Conservation (phyloP, 1,284 basidiomycete species). For the Lentinus polychrous region DNA sequence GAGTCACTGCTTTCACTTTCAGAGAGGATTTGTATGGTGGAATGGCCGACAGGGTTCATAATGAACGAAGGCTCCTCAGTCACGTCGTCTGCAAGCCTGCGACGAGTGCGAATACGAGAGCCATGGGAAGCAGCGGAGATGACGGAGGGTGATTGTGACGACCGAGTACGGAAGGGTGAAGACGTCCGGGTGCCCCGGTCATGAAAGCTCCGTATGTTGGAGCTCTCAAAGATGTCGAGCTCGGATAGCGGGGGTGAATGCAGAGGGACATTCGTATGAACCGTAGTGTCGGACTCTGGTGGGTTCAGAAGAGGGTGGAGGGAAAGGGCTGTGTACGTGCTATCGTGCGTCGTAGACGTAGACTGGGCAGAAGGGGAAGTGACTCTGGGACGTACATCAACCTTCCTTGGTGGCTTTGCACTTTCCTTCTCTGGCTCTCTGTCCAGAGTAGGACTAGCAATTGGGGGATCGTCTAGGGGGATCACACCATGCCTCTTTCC, state of each 20-base stretch:
- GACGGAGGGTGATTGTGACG: background rate
- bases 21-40: background rate
- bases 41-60: constrained; percentile 3
- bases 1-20: background rate
- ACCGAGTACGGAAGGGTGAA: background rate
- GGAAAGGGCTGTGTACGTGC: constrained; percentile 27
- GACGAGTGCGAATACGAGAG: too few species aligned
- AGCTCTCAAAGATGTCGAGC: constrained; percentile 9
- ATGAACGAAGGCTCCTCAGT: constrained; percentile 36
- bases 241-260: constrained; percentile 17
- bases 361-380: constrained; percentile 30
- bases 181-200: background rate
- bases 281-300: constrained; percentile 27
- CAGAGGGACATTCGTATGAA: constrained; percentile 9
- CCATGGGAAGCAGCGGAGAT: background rate
- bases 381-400: constrained; percentile 9
- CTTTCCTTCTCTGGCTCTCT: background rate
- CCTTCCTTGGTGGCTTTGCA: background rate
- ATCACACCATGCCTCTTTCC: constrained; percentile 40
- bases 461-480: constrained; percentile 11
- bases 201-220: background rate
- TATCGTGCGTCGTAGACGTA: constrained; percentile 24
- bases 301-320: constrained; percentile 20
- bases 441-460: background rate
- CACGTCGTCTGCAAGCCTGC: constrained; percentile 38